Conservation (phyloP, 306 rosid genomes). For the Astragalus membranaceus region DNA sequence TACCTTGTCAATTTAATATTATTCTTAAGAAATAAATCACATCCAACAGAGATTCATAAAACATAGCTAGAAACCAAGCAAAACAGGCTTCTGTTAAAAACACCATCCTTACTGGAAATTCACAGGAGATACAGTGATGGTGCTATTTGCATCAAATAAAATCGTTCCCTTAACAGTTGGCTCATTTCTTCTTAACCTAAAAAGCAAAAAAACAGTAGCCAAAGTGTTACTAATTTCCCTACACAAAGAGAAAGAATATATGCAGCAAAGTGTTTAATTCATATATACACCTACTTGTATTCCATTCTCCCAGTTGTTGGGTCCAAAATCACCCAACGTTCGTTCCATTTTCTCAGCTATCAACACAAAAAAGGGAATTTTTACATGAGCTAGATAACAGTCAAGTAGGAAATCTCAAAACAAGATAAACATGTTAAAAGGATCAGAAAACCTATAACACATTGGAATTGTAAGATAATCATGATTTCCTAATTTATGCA, state of each 20-base stretch:
- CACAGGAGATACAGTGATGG: slow-evolving; percentile 85
- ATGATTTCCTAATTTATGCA: not conserved
- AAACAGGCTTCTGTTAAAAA: not conserved
- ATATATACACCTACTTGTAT: slow-evolving; percentile 61
- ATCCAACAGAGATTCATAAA: not conserved
- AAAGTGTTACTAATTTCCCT: not conserved
- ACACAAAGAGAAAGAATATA: slow-evolving; percentile 15
- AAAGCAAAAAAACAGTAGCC: not conserved
- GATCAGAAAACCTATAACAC: not conserved
- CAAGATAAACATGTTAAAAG: not conserved
- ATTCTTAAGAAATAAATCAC: slow-evolving; percentile 2
- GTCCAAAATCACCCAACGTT: slow-evolving; percentile 92
- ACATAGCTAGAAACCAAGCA: not conserved
- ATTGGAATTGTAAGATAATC: not conserved
- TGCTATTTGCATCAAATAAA: slow-evolving; percentile 85
- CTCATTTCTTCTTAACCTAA: slow-evolving; percentile 87
- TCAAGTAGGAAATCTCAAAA: not conserved
- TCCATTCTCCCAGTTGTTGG: slow-evolving; percentile 97
- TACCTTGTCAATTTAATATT: slow-evolving; percentile 4
- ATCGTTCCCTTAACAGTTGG: slow-evolving; percentile 77
- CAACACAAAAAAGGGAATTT: not conserved
- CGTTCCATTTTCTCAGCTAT: slow-evolving; percentile 93
- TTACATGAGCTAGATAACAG: slow-evolving; percentile 6
- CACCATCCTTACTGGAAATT: slow-evolving; percentile 75
- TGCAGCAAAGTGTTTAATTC: not conserved